Evolutionary conservation across 108 stramenopile genomes (phyloP), one percentile per base, ranked within the genome.

Genomic region (Cyclotella cryptica): DNA sequence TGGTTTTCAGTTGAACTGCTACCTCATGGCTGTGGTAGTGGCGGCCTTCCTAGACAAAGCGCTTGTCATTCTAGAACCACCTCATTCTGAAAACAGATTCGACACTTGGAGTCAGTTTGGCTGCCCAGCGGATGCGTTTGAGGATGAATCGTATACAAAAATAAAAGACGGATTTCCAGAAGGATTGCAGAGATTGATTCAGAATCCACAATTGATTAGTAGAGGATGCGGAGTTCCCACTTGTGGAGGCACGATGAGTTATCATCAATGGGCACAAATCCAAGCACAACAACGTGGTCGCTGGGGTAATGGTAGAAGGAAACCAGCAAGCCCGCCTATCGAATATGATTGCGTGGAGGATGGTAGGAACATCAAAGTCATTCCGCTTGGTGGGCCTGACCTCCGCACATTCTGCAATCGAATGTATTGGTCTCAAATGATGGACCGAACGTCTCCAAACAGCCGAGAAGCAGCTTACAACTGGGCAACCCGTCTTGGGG

Each of bases 401-500:
- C 9, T 35, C 19, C 39, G 28, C 47, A 18, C 14, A 4, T 51
- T 67, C 47, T 29, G 28, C 3, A 6, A 10, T 3, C 9, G 4
- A 27, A 59, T 29, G 6, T 7, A 15, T 6, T 30, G 27, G 30
- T 3, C 8, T 17, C 58, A 59, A 29, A 59, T 10, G 27, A 59
- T 59, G 58, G 28, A 30, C 28, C 28, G 30, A 12, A 45, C 11
- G 13, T 45, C 44, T 9, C 44, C n/a, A n/a, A n/a, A 45, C 11
- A 13, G 44, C 11, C n/a, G n/a, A n/a, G n/a, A n/a, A n/a, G n/a
- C n/a, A n/a, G n/a, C n/a, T n/a, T n/a, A n/a, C n/a, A n/a, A 59
- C 21, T 77, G 77, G 77, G 69, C 77, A 13, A 39, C 39, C 12
- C 68, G 77, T 22, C 49, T 77, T 12, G 77, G 77, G 14, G 77